Percentiles rank a stretch among this genome's conserved stretches.
Conservation (phyloP, 345 rosid genomes). For the Lagerstroemia speciosa region DNA sequence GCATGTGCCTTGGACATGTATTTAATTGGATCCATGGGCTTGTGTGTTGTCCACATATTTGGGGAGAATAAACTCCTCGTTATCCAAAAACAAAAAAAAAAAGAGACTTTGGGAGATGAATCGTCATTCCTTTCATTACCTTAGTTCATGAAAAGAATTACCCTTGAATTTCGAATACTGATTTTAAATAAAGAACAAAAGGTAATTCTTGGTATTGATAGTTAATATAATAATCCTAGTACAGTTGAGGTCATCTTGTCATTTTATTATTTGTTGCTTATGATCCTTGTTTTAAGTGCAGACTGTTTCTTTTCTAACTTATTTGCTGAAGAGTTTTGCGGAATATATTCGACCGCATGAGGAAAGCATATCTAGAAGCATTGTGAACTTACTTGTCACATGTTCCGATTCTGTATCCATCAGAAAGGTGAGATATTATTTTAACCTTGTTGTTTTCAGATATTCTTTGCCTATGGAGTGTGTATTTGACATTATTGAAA, state of each 20-base stretch:
- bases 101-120: too few relatives aligned
- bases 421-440: conserved; percentile 55
- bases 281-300: conserved; percentile 34
- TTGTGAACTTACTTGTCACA: conserved; percentile 94
- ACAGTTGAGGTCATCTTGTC: background rate
- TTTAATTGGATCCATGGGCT: too few relatives aligned
- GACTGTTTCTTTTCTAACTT: conserved; percentile 97
- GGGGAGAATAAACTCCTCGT: too few relatives aligned
- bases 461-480: conserved; percentile 4
- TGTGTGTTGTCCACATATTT: too few relatives aligned
- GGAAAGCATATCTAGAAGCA: conserved; percentile 94
- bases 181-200: background rate
- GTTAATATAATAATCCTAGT: background rate
- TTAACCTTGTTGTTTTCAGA: conserved; percentile 2
- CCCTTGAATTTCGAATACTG: too few relatives aligned
- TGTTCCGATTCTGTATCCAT: conserved; percentile 96
- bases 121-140: too few relatives aligned
- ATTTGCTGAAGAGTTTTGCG: conserved; percentile 87
- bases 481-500: conserved; percentile 3
- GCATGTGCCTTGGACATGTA: too few relatives aligned
- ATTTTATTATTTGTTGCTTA: background rate
- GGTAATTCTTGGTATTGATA: background rate
- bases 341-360: conserved; percentile 96
- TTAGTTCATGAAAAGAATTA: too few relatives aligned
- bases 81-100: too few relatives aligned